Conservation (phyloP, 2,329 filamentous ascomycete genomes). For the Alternaria arborescens region DNA sequence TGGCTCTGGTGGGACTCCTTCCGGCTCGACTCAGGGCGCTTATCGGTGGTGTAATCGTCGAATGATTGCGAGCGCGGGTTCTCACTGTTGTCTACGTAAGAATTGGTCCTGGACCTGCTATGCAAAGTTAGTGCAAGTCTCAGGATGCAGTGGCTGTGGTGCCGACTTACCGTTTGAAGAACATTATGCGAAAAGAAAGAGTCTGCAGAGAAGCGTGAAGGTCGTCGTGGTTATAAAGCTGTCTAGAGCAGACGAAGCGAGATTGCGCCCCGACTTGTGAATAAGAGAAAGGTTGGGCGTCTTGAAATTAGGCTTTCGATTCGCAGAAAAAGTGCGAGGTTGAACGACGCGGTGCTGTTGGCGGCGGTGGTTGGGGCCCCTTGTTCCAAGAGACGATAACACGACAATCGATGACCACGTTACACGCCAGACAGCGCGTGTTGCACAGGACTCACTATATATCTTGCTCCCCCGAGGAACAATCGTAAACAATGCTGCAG, state of each 20-base stretch:
- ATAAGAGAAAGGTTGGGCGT: constrained; percentile 27
- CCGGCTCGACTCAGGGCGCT: constrained; percentile 52
- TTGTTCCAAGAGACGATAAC: constrained; percentile 4
- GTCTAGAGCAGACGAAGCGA: constrained; percentile 24
- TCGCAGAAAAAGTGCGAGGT: constrained; percentile 26
- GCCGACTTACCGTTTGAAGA: constrained; percentile 53
- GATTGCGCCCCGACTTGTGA: constrained; percentile 23
- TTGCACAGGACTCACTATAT: constrained; percentile 1
- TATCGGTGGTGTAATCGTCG: constrained; percentile 52
- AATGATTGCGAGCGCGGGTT: constrained; percentile 52
- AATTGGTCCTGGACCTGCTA: constrained; percentile 56
- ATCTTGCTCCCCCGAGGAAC: not conserved
- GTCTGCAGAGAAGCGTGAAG: constrained; percentile 26
- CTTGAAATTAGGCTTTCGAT: constrained; percentile 15
- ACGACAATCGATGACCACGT: constrained; percentile 12
- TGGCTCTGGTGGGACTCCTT: constrained; percentile 46
- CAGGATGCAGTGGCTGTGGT: not conserved
- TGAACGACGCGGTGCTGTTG: constrained; percentile 10
- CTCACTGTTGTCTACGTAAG: constrained; percentile 59
- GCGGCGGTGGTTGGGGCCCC: constrained; percentile 29
- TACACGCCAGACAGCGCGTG: not conserved
- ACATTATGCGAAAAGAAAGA: constrained; percentile 49
- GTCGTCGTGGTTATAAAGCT: constrained; percentile 37
- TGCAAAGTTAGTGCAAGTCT: constrained; percentile 9
- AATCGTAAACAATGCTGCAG: constrained; percentile 8